Evolutionary conservation across 768 basidiomycete genomes (phyloP).

Genomic region (Hericium erinaceus): DNA sequence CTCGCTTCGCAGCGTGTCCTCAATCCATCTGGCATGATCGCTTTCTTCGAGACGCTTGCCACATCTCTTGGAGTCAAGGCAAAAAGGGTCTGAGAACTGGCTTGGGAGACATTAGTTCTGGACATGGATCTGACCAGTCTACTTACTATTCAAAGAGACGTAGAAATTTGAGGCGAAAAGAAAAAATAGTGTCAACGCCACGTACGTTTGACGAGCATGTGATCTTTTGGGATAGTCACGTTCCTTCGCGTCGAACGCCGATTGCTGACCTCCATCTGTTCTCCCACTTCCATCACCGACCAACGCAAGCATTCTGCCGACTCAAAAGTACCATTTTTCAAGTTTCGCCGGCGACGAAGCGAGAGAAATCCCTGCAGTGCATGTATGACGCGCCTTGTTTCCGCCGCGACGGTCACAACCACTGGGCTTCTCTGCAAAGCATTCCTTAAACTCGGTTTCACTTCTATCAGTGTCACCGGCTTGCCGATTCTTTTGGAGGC

Average conservation of each 20-base stretch:
- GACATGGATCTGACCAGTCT: no score
- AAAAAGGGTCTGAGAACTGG: no score
- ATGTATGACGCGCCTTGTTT: conserved; percentile 23
- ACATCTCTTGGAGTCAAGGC: no score
- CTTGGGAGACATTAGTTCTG: no score
- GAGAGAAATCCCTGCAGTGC: not conserved
- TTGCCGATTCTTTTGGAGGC: conserved; percentile 55
- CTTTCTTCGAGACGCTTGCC: not conserved
- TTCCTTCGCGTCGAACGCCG: not conserved
- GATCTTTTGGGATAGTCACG: not conserved
- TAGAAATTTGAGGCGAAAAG: no score
- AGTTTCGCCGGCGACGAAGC: not conserved
- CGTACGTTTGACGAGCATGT: not conserved
- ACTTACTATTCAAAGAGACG: no score
- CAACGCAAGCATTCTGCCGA: not conserved
- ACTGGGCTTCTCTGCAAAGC: conserved; percentile 76
- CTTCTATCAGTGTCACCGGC: conserved; percentile 63
- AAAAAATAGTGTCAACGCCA: no score
- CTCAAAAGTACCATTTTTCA: not conserved
- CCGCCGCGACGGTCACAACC: conserved; percentile 50
- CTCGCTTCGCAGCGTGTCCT: not conserved
- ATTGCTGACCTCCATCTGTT: not conserved
- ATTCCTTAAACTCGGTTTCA: conserved; percentile 58
- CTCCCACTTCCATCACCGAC: not conserved
- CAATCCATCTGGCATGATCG: not conserved